These are phyloP conservation scores for Globisporangium takayamanum DNA, from an alignment of 352 stramenopile species.

Conservation along the genomic window DNA sequence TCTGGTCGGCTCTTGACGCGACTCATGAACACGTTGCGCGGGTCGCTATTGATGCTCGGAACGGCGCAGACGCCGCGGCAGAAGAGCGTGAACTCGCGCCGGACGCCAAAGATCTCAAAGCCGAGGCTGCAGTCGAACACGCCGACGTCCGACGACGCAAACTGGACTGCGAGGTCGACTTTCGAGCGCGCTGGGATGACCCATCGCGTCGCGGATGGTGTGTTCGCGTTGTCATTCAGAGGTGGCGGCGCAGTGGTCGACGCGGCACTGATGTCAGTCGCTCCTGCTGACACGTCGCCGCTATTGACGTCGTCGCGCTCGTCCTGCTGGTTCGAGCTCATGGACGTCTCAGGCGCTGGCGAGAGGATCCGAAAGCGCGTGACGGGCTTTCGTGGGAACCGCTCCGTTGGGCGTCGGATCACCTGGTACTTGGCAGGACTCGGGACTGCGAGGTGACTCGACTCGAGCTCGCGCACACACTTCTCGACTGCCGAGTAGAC, in stretches of 20 bases:
- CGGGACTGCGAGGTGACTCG: slow-evolving; percentile 55
- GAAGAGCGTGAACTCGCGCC: slow-evolving; percentile 81
- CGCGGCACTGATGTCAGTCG: not conserved
- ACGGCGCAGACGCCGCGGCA: slow-evolving; percentile 76
- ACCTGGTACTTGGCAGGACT: slow-evolving; percentile 65
- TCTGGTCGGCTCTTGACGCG: slow-evolving; percentile 81
- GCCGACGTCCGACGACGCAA: slow-evolving; percentile 69
- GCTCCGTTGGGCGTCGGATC: slow-evolving; percentile 55
- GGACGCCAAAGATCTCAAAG: slow-evolving; percentile 89
- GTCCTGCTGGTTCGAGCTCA: slow-evolving; percentile 4
- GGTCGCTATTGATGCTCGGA: slow-evolving; percentile 91
- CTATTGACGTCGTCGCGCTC: not conserved
- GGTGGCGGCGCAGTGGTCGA: slow-evolving; percentile 1
- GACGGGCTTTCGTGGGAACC: slow-evolving; percentile 53
- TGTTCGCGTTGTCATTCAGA: not conserved
- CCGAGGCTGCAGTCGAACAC: slow-evolving; percentile 77
- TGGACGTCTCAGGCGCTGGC: not conserved
- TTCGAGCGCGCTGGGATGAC: slow-evolving; percentile 57
- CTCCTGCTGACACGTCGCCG: not conserved
- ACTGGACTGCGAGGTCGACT: slow-evolving; percentile 74
- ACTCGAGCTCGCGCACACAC: slow-evolving; percentile 53
- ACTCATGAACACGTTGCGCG: slow-evolving; percentile 93
- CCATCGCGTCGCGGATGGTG: slow-evolving; percentile 37
- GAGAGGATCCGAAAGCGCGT: slow-evolving; percentile 47
- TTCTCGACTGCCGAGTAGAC: slow-evolving; percentile 57